Percentiles rank a stretch among this genome's conserved stretches.
These are phyloP conservation scores for Aspergillus hiratsukae DNA, from an alignment of 2,329 filamentous ascomycete species.

Conservation along the genomic window DNA sequence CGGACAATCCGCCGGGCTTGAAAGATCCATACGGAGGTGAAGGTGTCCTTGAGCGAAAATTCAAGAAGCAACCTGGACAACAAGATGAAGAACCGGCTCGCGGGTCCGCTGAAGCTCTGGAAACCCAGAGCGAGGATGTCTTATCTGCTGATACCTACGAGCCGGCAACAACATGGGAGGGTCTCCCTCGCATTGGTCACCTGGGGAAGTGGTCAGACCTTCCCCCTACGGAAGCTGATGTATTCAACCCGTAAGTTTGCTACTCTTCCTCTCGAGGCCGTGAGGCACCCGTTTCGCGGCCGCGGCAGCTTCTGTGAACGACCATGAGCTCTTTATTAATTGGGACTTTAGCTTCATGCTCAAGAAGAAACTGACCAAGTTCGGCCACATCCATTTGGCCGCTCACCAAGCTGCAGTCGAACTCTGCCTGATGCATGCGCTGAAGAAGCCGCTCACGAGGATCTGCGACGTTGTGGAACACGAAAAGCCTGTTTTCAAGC, in stretches of 20 bases:
- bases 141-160: conserved; percentile 35
- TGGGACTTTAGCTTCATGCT: conserved; percentile 31
- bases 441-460: conserved; percentile 34
- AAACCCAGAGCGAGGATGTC: conserved; percentile 8
- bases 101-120: conserved; percentile 12
- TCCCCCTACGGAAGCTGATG: conserved; percentile 34
- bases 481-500: conserved; percentile 24
- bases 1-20: conserved; percentile 46
- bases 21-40: conserved; percentile 46
- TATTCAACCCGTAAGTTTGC: conserved; percentile 39
- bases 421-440: conserved; percentile 46
- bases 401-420: conserved; percentile 57
- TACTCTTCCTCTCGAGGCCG: background rate
- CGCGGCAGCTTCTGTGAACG: background rate
- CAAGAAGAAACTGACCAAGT: conserved; percentile 30
- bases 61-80: conserved; percentile 12
- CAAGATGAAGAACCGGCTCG: conserved; percentile 12
- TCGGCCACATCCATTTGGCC: conserved; percentile 35
- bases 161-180: conserved; percentile 48
- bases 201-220: conserved; percentile 38
- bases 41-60: conserved; percentile 28
- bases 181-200: conserved; percentile 52
- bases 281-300: background rate
- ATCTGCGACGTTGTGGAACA: conserved; percentile 32
- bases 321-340: conserved; percentile 1